Evolutionary conservation across 2,329 filamentous ascomycete species (phyloP).

Genomic region (Xylariaceae sp.): DNA sequence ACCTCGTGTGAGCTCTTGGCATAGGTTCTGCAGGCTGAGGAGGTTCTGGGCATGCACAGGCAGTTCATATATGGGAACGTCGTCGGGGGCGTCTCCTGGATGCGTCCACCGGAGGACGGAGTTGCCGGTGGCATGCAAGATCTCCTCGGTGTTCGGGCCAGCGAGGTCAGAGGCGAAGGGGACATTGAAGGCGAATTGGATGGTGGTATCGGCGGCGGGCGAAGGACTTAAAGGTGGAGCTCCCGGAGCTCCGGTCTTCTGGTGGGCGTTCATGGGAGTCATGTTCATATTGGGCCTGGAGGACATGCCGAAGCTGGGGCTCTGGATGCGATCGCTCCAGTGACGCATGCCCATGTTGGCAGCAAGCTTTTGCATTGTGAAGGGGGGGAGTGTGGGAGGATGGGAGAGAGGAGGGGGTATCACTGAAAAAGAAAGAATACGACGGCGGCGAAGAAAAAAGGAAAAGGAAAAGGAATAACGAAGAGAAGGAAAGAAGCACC

Average conservation of each 20-base stretch:
- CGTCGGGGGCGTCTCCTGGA: conserved; percentile 77
- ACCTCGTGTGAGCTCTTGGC: conserved; percentile 71
- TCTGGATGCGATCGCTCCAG: conserved; percentile 63
- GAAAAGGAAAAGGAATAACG: conserved; percentile 25
- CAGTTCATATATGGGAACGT: conserved; percentile 78
- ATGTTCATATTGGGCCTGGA: conserved; percentile 51
- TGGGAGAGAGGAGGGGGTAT: conserved; percentile 19
- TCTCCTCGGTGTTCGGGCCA: conserved; percentile 89
- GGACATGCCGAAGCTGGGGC: conserved; percentile 60
- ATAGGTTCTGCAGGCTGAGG: conserved; percentile 70
- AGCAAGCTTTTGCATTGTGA: conserved; percentile 61
- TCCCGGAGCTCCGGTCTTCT: conserved; percentile 49
- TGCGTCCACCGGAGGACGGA: conserved; percentile 92
- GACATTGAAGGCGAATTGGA: conserved; percentile 95
- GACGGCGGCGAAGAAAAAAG: conserved; percentile 20
- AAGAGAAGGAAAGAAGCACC: conserved; percentile 27
- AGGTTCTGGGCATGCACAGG: conserved; percentile 90
- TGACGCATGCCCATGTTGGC: conserved; percentile 69
- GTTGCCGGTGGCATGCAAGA: conserved; percentile 84
- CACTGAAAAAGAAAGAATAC: conserved; percentile 23
- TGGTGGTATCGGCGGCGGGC: conserved; percentile 66
- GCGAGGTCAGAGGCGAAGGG: conserved; percentile 89
- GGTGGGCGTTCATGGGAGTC: conserved; percentile 51
- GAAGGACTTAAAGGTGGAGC: conserved; percentile 59
- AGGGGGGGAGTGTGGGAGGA: conserved; percentile 17